Base-by-base conservation (phyloP, 75 land plant species). In the Pinus albicaulis region DNA sequence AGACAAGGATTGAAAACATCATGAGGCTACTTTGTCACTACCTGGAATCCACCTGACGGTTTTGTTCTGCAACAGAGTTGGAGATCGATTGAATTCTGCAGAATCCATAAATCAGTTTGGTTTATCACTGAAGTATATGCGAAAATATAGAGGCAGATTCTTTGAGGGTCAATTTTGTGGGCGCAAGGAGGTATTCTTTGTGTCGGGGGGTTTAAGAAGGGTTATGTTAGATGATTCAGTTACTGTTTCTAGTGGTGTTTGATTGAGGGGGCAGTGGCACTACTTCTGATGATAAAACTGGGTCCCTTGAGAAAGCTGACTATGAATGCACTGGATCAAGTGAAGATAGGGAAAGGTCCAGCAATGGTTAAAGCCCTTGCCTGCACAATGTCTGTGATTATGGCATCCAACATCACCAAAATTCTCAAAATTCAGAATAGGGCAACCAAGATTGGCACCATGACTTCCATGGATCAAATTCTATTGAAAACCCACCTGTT, bases 401-500 rank as follows among this genome's bases (percentile, higher is more conserved):
- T 83, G 25, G 22, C 57, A 11, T 71, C 81, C 41, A 62, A 58
- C 73, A n/a, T 83, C 31, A 24, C 63, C 59, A 78, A 66, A 66
- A 75, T 83, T 34, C 41, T 53, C 66, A 83, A 79, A 48, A 61
- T 76, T 34, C 63, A 55, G 57, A 69, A 62, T 73, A 73, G 74
- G 56, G 58, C 44, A 13, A 22, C 61, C 23, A 78, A 74, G 59
- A 28, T 73, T 13, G 84, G 76, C 38, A 57, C 77, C 15, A 56
- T 68, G 15, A 76, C 85, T 11, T 61, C 76, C 24, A 68, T 75
- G 31, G 85, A 83, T 55, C 82, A 75, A n/a, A 75, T 80, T 74
- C 74, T 80, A 15, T 23, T 74, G 20, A 57, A 82, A 34, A 78
- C 84, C 55, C 75, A 78, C 57, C 17, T 79, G 41, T 74, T 83